Evolutionary conservation across 805 yeast genomes (phyloP), one percentile per base, ranked within the genome.

Genomic region (Candida maris): DNA sequence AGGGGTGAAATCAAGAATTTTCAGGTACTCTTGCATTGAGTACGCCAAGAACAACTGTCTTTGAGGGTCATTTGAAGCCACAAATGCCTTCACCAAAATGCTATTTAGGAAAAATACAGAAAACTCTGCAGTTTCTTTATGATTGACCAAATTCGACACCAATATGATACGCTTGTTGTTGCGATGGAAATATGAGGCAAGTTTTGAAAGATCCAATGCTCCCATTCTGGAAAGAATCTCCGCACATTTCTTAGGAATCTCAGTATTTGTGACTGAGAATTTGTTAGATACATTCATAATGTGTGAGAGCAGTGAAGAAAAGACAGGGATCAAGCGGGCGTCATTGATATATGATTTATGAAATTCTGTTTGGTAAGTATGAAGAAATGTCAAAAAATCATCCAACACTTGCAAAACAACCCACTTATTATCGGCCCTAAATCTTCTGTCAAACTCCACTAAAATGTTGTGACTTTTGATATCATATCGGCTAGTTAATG

Each of bases 21-120:
- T 78, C 34, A 93, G 61, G 32, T 81, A 79, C 44, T 87, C 93
- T 56, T 93, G 99, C 75, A 93, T 85, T 0, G 91, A 83, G 57
- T 76, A 83, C 0, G 96, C 96, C 23, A 88, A 70, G 52, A 82
- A 85, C 39, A 85, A 68, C 57, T 93, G 98, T 32, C 78, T 76
- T 16, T 77, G 74, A 0, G 97, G 96, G 52, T 88, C 88, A 22
- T 82, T 84, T 2, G 96, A 82, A 0, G 96, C 88, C 78, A 94
- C 81, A 59, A 88, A 89, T 1, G 87, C 77, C 22, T 85, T 87
- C 6, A 89, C 82, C n/a, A 93, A 67, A 40, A 77, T 69, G 37
- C 74, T 71, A 41, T 85, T 81, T 22, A 89, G 65, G 32, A 89
- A 76, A 48, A 71, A 68, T 3, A 75, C 64, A 21, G 87, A 67